Evolutionary conservation across 129 eudicot genomes (phyloP).

Genomic region (Erigeron canadensis): DNA sequence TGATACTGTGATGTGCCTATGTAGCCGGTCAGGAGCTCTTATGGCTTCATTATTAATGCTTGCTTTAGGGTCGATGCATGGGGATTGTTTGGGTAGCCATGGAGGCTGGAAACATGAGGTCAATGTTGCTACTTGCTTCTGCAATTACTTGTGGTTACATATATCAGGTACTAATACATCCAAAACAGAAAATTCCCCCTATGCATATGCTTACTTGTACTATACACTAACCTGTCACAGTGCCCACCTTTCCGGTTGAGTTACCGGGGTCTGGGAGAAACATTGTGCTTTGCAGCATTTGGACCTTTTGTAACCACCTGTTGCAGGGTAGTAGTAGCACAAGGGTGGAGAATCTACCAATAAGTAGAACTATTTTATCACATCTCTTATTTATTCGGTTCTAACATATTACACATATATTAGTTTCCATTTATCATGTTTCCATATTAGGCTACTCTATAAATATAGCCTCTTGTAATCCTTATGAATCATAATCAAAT

Average conservation of each 20-base stretch:
- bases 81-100: conserved; percentile 68
- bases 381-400: conserved; percentile 82
- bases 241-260: conserved; percentile 96
- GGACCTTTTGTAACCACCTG: conserved; percentile 89
- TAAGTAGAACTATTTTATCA: conserved; percentile 55
- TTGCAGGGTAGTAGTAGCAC: conserved; percentile 61
- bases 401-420: too few species aligned
- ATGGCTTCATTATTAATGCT: conserved; percentile 59
- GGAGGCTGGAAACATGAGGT: conserved; percentile 56
- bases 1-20: neutral
- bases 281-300: conserved; percentile 83
- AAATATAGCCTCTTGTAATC: too few species aligned
- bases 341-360: conserved; percentile 48
- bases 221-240: conserved; percentile 37
- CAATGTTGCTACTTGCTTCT: conserved; percentile 60
- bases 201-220: conserved; percentile 3
- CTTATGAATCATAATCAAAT: too few species aligned
- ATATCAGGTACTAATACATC: conserved; percentile 64
- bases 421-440: too few species aligned
- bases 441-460: too few species aligned
- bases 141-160: conserved; percentile 67
- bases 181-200: neutral
- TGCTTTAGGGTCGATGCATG: conserved; percentile 51
- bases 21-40: conserved; percentile 76
- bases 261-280: conserved; percentile 88